Percentiles rank a stretch among this genome's conserved stretches.
Evolutionary conservation across 148 eudicot species (phyloP).

Genomic region (Camellia lanceoleosa): DNA sequence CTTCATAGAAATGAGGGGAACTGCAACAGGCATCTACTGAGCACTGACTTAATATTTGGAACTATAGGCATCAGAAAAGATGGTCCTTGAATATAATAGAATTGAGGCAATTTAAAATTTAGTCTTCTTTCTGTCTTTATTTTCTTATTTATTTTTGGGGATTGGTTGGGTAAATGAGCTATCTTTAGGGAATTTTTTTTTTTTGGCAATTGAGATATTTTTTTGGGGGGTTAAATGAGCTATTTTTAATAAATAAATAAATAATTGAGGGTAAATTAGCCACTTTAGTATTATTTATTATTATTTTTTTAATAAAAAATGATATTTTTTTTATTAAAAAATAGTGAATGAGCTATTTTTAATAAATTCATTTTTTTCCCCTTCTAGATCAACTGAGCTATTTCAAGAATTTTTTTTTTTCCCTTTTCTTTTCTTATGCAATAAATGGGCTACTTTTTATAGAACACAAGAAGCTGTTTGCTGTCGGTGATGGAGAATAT

Average conservation of each 20-base stretch:
- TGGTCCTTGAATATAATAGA: neutral
- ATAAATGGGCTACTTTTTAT: too few relatives aligned
- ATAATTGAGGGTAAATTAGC: too few relatives aligned
- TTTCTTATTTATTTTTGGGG: neutral
- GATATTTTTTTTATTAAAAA: too few relatives aligned
- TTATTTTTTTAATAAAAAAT: too few relatives aligned
- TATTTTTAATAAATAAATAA: too few relatives aligned
- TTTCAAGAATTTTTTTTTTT: neutral
- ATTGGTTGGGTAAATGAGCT: neutral
- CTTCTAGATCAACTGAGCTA: neutral
- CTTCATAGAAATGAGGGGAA: neutral
- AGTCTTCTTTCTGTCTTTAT: neutral
- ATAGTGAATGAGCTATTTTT: neutral
- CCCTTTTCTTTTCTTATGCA: too few relatives aligned
- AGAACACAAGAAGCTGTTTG: too few relatives aligned
- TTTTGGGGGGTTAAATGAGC: too few relatives aligned
- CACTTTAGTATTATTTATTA: too few relatives aligned
- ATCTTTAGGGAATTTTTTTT: neutral
- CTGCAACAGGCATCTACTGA: neutral
- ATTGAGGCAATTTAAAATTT: neutral
- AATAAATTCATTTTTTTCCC: neutral
- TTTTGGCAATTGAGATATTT: neutral
- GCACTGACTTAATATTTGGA: neutral
- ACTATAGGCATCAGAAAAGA: neutral
- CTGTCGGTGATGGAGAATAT: too few relatives aligned